phyloP scores from a whole-genome alignment of 164 flowering plant species.

The Chloranthus sessilifolius region DNA sequence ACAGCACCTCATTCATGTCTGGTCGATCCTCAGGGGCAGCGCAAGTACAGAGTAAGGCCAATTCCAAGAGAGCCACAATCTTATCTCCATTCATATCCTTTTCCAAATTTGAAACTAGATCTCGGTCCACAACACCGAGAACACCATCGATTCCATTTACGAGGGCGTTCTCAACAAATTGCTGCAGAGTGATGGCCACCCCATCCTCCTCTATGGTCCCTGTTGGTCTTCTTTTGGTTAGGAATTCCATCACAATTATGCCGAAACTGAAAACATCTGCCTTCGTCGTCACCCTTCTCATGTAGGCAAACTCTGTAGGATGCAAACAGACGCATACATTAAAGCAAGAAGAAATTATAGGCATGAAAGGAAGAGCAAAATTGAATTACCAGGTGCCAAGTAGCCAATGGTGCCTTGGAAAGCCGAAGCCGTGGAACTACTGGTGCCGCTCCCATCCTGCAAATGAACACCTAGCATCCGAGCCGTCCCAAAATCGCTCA shows the following conservation, averaged over 20 bases:
- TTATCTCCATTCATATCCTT: slow-evolving; percentile 21
- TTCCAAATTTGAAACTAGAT: slow-evolving; percentile 20
- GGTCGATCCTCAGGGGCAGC: slow-evolving; percentile 54
- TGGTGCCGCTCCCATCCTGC: slow-evolving; percentile 29
- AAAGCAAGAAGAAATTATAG: not conserved
- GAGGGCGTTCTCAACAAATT: slow-evolving; percentile 48
- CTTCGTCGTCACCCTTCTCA: slow-evolving; percentile 63
- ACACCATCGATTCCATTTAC: slow-evolving; percentile 26
- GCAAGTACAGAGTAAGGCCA: slow-evolving; percentile 56
- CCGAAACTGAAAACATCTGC: slow-evolving; percentile 90
- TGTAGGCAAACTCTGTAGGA: slow-evolving; percentile 74
- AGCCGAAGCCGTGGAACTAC: slow-evolving; percentile 43
- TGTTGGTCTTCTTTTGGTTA: slow-evolving; percentile 65
- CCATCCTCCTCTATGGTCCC: slow-evolving; percentile 43
- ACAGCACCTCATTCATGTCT: slow-evolving; percentile 48
- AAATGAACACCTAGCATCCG: slow-evolving; percentile 61
- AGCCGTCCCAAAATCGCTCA: slow-evolving; percentile 90
- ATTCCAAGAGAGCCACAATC: slow-evolving; percentile 34
- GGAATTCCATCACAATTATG: slow-evolving; percentile 63
- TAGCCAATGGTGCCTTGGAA: slow-evolving; percentile 90
- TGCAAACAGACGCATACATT: not conserved
- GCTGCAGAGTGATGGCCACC: slow-evolving; percentile 44
- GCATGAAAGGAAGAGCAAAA: not conserved
- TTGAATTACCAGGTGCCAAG: slow-evolving; percentile 76
- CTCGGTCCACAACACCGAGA: slow-evolving; percentile 43